phyloP scores from a whole-genome alignment of 1,284 basidiomycete species.

The Ustanciosporium gigantosporum region DNA sequence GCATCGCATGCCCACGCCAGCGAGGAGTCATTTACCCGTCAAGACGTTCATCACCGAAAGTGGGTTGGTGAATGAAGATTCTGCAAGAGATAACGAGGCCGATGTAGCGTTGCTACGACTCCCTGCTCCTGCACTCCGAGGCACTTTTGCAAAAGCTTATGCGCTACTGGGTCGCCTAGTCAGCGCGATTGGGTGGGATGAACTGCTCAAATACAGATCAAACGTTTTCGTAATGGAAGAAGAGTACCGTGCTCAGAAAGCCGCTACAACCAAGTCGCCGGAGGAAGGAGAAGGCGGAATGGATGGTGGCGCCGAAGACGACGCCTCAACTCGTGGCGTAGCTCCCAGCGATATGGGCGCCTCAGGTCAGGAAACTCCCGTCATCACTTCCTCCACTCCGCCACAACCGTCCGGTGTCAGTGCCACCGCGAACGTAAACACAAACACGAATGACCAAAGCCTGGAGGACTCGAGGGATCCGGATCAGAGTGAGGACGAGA shows the following conservation, averaged over 20 bases:
- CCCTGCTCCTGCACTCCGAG: constrained; percentile 88
- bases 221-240: constrained; percentile 99
- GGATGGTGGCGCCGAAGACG: not conserved
- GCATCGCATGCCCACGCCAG: constrained; percentile 81
- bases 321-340: not conserved
- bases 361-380: constrained; percentile 16
- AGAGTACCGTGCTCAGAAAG: constrained; percentile 77
- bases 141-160: constrained; percentile 95
- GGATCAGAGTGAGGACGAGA: constrained; percentile 22
- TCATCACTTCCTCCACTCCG: constrained; percentile 21
- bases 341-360: not conserved
- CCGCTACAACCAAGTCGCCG: constrained; percentile 30
- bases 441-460: constrained; percentile 1
- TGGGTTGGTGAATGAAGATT: constrained; percentile 67
- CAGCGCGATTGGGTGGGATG: constrained; percentile 95
- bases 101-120: constrained; percentile 89
- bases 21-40: constrained; percentile 83
- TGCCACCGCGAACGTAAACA: not conserved
- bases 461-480: constrained; percentile 2
- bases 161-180: constrained; percentile 85
- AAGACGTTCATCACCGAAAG: constrained; percentile 80
- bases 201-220: constrained; percentile 89
- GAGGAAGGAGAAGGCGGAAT: not conserved
- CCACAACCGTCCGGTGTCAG: constrained; percentile 7
- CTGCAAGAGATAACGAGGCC: constrained; percentile 82